phyloP scores from a whole-genome alignment of 1,284 basidiomycete genomes.

The Sphaerobolus stellatus region DNA sequence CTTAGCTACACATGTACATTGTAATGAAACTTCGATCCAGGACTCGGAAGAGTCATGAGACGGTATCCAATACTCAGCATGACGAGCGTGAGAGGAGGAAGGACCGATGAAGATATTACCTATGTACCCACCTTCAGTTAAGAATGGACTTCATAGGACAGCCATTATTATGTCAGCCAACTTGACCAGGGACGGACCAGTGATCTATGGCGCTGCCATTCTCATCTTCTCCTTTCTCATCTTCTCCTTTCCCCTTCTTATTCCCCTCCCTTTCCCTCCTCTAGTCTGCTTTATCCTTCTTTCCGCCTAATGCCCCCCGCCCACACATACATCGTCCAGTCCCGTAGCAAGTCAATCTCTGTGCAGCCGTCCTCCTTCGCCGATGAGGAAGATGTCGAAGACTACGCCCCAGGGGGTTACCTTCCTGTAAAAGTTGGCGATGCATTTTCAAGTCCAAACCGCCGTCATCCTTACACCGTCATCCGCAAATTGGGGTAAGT shows the following conservation, averaged over 20 bases:
- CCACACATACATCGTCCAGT: not conserved
- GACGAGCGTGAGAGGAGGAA: no score
- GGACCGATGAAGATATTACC: no score
- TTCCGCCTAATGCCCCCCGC: not conserved
- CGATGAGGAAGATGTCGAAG: constrained; percentile 68
- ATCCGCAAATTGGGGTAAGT: constrained; percentile 80
- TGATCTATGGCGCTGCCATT: constrained; percentile 8
- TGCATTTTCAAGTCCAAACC: constrained; percentile 50
- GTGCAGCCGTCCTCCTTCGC: not conserved
- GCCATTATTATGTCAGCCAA: not conserved
- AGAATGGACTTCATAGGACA: no score
- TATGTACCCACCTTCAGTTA: no score
- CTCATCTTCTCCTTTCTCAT: not conserved
- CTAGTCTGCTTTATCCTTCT: not conserved
- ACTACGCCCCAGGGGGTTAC: constrained; percentile 81
- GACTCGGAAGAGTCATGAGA: no score
- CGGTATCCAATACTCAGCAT: no score
- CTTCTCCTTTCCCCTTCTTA: not conserved
- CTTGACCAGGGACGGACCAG: not conserved
- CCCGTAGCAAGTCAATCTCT: not conserved
- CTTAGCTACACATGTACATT: no score
- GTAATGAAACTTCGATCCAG: no score
- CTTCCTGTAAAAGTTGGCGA: constrained; percentile 75
- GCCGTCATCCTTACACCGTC: constrained; percentile 74
- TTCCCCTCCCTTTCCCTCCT: not conserved